These are phyloP conservation scores for Claviceps africana DNA, from an alignment of 2,329 filamentous ascomycete genomes.

Conservation along the genomic window DNA sequence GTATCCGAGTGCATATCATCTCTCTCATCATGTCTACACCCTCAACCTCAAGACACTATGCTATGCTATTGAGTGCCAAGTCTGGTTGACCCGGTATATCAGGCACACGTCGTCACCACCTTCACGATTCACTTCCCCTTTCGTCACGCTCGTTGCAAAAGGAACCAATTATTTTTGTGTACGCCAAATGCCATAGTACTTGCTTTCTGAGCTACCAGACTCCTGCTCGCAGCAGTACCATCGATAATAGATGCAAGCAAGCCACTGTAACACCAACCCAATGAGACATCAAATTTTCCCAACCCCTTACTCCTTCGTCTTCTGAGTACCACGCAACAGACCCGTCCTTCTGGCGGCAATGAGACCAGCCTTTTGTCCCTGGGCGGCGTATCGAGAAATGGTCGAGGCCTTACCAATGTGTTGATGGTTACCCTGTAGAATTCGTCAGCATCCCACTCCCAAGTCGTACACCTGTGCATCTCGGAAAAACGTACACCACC, in stretches of 20 bases:
- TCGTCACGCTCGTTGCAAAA: constrained; percentile 3
- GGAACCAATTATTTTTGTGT: constrained; percentile 51
- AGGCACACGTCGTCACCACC: no score
- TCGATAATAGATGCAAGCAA: constrained; percentile 44
- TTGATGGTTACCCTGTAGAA: constrained; percentile 85
- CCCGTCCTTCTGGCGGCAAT: constrained; percentile 98
- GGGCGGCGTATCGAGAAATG: constrained; percentile 92
- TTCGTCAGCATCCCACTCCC: constrained; percentile 27
- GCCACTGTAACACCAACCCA: constrained; percentile 52
- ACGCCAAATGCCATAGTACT: constrained; percentile 36
- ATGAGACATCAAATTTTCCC: constrained; percentile 40
- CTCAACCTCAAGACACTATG: background rate
- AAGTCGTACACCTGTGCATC: background rate
- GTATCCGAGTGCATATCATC: background rate
- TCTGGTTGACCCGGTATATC: background rate
- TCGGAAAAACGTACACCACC: constrained; percentile 53
- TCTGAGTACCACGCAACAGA: constrained; percentile 99
- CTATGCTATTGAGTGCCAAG: background rate
- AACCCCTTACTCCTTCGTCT: constrained; percentile 82
- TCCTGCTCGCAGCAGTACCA: constrained; percentile 33
- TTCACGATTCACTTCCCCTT: constrained; percentile 8
- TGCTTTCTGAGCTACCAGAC: constrained; percentile 33
- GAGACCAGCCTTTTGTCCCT: constrained; percentile 99
- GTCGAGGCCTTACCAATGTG: constrained; percentile 99
- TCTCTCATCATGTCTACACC: background rate